phyloP scores from a whole-genome alignment of 306 rosid species.

The Cicer judaicum region DNA sequence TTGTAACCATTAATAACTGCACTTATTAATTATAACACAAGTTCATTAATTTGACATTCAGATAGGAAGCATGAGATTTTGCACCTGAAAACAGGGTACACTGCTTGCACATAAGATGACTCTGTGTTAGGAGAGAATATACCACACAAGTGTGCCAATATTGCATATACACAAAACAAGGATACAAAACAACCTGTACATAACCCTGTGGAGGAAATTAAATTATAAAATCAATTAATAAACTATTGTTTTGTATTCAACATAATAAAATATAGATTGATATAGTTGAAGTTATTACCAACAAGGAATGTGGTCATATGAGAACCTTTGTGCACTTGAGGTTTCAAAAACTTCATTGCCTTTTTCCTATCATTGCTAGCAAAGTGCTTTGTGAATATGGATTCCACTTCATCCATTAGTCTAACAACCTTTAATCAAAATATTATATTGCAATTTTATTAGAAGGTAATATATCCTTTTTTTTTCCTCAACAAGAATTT shows the following conservation, averaged over 20 bases:
- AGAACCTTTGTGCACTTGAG: constrained; percentile 78
- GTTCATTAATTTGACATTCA: not conserved
- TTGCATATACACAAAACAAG: constrained; percentile 74
- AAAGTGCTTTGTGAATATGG: constrained; percentile 87
- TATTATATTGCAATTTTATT: constrained; percentile 38
- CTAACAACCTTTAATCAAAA: constrained; percentile 64
- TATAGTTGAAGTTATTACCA: constrained; percentile 54
- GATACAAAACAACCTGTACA: constrained; percentile 91
- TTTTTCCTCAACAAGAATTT: constrained; percentile 30
- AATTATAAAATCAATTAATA: not conserved
- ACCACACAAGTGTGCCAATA: constrained; percentile 78
- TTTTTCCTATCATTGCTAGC: constrained; percentile 85
- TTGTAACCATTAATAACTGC: constrained; percentile 1
- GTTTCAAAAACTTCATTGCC: constrained; percentile 91
- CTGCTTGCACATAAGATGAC: constrained; percentile 60
- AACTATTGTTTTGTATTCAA: not conserved
- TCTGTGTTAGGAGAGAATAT: constrained; percentile 67
- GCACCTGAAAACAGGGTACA: constrained; percentile 93
- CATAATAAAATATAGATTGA: no score
- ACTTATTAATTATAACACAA: not conserved
- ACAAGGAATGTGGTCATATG: constrained; percentile 93
- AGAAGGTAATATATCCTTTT: constrained; percentile 15
- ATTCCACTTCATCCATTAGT: constrained; percentile 97
- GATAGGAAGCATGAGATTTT: not conserved
- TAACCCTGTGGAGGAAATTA: constrained; percentile 62